Evolutionary conservation across 2,329 filamentous ascomycete genomes (phyloP), one percentile per base, ranked within the genome.

Genomic region (Fusarium sp.): DNA sequence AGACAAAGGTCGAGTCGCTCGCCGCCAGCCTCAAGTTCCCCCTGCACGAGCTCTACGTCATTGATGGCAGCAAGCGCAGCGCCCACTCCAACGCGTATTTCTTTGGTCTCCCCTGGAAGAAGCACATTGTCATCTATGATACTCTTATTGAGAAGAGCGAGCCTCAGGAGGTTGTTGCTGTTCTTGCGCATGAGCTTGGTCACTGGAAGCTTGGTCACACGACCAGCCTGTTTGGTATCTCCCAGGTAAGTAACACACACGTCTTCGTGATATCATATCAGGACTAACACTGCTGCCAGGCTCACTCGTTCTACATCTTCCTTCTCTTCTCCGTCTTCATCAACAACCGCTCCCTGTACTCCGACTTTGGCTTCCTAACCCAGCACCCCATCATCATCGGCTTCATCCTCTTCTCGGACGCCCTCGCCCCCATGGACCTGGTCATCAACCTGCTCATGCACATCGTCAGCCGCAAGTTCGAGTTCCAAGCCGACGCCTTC

Each of bases 41-140:
- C 2, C 92, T 99, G 33, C 91, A 93, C 72, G 95, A 98, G 80
- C 89, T 99, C 51, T 94, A 97, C 80, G 95, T 98, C 79, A 99
- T 99, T 79, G 94, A 97, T 80, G 94, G 94, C 67, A 95, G 92
- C 85, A 96, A 95, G 87, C 89, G 94, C 79, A 94, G 92, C 81
- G 92, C 93, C 35, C 94, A 97, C 85, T 94, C 92, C 83, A 97
- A 97, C 81, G 94, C 94, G 36, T 96, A 97, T 84, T 99, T 99
- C 86, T 98, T 97, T 78, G 96, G 96, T 69, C 90, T 99, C 64
- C 96, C 96, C 46, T 99, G 96, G 95, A 98, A 98, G 90, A 98
- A 98, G 90, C 97, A 98, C 87, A 99, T 99, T 86, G 96, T 99
- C 79, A 97, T 99, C 80, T 99, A 98, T 82, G 96, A 99, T 81